Evolutionary conservation across 768 basidiomycete genomes (phyloP).

Genomic region (Boletellus emodensis): DNA sequence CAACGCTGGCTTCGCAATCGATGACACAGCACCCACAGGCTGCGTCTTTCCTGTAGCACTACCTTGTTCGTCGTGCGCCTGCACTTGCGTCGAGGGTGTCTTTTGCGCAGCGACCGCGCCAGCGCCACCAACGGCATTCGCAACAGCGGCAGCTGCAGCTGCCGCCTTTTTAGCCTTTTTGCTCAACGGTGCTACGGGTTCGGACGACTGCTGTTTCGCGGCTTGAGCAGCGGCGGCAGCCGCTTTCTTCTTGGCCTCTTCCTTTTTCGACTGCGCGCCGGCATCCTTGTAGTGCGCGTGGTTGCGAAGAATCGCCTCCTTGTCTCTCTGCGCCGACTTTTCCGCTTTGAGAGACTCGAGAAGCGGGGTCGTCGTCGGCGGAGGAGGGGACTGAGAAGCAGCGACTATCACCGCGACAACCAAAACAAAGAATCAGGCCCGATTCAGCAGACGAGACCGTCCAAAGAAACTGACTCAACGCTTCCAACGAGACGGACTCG

Average conservation of each 20-base stretch:
- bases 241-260: slow-evolving; percentile 38
- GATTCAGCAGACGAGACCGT: no score
- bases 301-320: slow-evolving; percentile 65
- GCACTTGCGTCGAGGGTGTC: slow-evolving; percentile 10
- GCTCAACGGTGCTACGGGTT: slow-evolving; percentile 23
- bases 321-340: slow-evolving; percentile 60
- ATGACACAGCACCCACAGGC: slow-evolving; percentile 3
- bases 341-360: slow-evolving; percentile 91
- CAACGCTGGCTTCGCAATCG: background rate
- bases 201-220: slow-evolving; percentile 31
- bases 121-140: background rate
- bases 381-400: slow-evolving; percentile 52
- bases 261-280: slow-evolving; percentile 33
- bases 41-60: background rate
- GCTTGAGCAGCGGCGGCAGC: slow-evolving; percentile 3
- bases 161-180: slow-evolving; percentile 36
- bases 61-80: slow-evolving; percentile 3
- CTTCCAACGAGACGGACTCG: slow-evolving; percentile 64
- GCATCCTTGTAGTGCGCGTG: slow-evolving; percentile 69
- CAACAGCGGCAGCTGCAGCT: slow-evolving; percentile 13
- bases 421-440: background rate
- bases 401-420: slow-evolving; percentile 39
- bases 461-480: slow-evolving; percentile 45
- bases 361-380: slow-evolving; percentile 83
- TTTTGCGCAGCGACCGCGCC: slow-evolving; percentile 19